Evolutionary conservation across 2,329 filamentous ascomycete genomes (phyloP).

Genomic region (Celoporthe dispersa): DNA sequence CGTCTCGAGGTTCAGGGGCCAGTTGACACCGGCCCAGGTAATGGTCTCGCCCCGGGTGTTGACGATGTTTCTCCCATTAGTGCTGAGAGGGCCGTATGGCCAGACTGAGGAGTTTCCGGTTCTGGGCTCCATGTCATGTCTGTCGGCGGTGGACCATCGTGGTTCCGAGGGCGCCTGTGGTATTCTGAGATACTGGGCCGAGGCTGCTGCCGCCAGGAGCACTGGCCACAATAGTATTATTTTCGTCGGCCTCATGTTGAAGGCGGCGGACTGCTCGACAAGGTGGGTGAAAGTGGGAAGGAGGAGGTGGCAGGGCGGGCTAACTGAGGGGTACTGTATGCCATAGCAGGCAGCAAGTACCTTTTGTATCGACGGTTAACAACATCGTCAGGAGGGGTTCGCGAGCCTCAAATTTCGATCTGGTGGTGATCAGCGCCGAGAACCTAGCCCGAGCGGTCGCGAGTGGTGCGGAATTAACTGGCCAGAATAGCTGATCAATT

Average conservation of each 20-base stretch:
- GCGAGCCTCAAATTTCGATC: not conserved
- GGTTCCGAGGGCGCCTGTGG: conserved; percentile 31
- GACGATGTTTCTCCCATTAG: conserved; percentile 43
- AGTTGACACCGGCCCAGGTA: conserved; percentile 44
- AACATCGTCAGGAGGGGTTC: not conserved
- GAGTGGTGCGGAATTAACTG: not conserved
- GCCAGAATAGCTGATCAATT: not conserved
- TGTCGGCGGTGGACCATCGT: conserved; percentile 38
- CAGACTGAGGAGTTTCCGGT: conserved; percentile 34
- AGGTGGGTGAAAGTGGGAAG: not conserved
- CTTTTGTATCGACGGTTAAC: not conserved
- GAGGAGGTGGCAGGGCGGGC: not conserved
- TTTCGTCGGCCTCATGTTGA: conserved; percentile 15
- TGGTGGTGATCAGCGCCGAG: not conserved
- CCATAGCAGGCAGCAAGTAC: not conserved
- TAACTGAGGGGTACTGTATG: not conserved
- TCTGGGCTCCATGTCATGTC: conserved; percentile 35
- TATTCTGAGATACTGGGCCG: conserved; percentile 18
- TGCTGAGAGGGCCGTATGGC: conserved; percentile 47
- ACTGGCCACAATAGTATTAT: conserved; percentile 16
- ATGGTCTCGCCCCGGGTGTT: conserved; percentile 42
- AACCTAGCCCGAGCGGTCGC: not conserved
- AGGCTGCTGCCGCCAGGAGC: conserved; percentile 18
- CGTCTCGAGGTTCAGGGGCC: conserved; percentile 50
- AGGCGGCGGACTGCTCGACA: not conserved